Evolutionary conservation across 352 stramenopile species (phyloP), one percentile per base, ranked within the genome.

Genomic region (Pythium brassicae): DNA sequence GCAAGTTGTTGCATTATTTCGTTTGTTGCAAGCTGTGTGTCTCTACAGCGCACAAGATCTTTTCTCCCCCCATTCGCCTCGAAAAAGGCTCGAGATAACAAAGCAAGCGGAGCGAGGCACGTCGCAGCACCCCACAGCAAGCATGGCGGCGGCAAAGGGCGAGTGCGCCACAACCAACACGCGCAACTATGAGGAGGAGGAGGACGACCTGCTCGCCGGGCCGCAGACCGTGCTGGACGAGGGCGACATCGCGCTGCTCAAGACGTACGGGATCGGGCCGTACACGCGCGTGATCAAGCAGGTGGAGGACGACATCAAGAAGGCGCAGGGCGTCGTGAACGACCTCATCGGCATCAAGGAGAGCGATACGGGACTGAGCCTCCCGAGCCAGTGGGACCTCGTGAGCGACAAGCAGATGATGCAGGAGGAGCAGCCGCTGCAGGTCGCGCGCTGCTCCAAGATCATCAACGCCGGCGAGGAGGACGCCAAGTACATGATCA

Each of bases 361-460:
- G 75, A 98, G 87, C 62, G 97, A 99, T 74, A 99, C 97, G 34
- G 97, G 97, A n/a, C 74, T 99, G 42, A 97, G 89, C 51, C 87
- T 98, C 27, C 97, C 97, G 27, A 98, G 83, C 66, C 97, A 98
- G 66, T 99, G 97, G 97, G 97, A 99, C 83, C 87, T 99, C 25
- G 95, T 98, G 26, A 97, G 94, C 55, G 97, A 99, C 79, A 99
- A 99, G 74, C 94, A 98, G 78, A 99, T 99, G 96, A 99, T 99
- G 95, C 93, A 98, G 55, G 96, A 99, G 69, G 97, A 99, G 69
- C 96, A 98, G 71, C 92, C 93, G 35, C 74, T 98, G 35, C 92
- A 98, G 63, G 97, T 99, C 25, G 97, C 97, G 23, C 83, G 96
- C 43, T 99, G 97, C 74, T 97, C 89, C 35, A 95, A 97, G 63